Evolutionary conservation across 2,329 filamentous ascomycete species (phyloP).

Genomic region (Graphilbum fragrans): DNA sequence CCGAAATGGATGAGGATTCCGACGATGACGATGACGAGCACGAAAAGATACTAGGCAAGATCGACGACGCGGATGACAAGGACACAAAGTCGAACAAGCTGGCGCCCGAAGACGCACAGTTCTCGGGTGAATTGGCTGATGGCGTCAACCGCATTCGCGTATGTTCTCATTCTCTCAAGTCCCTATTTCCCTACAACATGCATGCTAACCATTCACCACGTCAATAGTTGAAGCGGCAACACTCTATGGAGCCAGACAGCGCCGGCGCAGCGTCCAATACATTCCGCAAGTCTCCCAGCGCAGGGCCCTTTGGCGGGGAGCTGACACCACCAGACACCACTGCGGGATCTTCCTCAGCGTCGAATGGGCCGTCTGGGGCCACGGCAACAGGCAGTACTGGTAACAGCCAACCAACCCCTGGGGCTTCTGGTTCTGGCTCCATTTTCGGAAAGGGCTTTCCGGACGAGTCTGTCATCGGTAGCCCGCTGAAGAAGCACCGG

Average conservation of each 20-base stretch:
- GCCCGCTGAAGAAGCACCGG: slow-evolving; percentile 65
- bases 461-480: slow-evolving; percentile 44
- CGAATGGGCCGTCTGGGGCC: neutral
- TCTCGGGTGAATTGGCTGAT: slow-evolving; percentile 64
- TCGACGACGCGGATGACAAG: slow-evolving; percentile 47
- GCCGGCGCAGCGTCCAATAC: slow-evolving; percentile 22
- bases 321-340: slow-evolving; percentile 25
- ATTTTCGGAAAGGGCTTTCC: slow-evolving; percentile 30
- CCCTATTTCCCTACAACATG: too few relatives aligned
- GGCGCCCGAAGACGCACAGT: slow-evolving; percentile 31
- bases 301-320: slow-evolving; percentile 25
- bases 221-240: slow-evolving; percentile 63
- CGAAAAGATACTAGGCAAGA: slow-evolving; percentile 41
- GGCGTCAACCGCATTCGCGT: slow-evolving; percentile 75
- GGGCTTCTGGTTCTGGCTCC: slow-evolving; percentile 1
- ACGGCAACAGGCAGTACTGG: slow-evolving; percentile 10
- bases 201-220: neutral
- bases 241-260: slow-evolving; percentile 58
- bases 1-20: slow-evolving; percentile 52
- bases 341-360: slow-evolving; percentile 3
- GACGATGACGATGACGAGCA: slow-evolving; percentile 57
- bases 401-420: neutral
- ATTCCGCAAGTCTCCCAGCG: slow-evolving; percentile 32
- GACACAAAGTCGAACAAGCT: slow-evolving; percentile 39
- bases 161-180: slow-evolving; percentile 24